phyloP scores from a whole-genome alignment of 306 rosid genomes.

The Cucurbita moschata region DNA sequence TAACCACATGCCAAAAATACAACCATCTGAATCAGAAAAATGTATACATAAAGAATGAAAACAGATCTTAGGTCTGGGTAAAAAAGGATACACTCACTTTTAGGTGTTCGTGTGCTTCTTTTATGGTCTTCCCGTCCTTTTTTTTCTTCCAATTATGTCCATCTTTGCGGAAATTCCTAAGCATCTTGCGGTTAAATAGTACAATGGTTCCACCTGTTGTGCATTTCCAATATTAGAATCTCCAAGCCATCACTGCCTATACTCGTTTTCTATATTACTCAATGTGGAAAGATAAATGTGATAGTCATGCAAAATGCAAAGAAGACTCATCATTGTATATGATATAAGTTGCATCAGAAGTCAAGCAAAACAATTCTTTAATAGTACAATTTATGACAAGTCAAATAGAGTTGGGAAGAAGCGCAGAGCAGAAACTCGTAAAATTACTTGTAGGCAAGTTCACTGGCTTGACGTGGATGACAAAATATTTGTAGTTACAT shows the following conservation, averaged over 20 bases:
- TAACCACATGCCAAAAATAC: background rate
- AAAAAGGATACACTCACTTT: constrained; percentile 51
- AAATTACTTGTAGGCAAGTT: constrained; percentile 66
- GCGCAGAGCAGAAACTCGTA: background rate
- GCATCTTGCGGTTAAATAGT: constrained; percentile 84
- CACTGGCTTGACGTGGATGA: constrained; percentile 71
- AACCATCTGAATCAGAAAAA: background rate
- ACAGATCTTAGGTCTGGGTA: background rate
- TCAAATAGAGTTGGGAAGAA: background rate
- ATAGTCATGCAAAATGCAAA: background rate
- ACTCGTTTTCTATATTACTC: constrained; percentile 8
- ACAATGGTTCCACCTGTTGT: constrained; percentile 70
- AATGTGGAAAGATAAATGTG: constrained; percentile 24
- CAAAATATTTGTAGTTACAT: constrained; percentile 60
- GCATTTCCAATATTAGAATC: constrained; percentile 12
- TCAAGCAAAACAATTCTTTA: background rate
- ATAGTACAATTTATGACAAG: too few relatives aligned
- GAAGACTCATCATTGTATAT: background rate
- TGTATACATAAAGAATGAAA: background rate
- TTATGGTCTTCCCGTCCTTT: constrained; percentile 90
- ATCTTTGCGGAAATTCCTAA: constrained; percentile 84
- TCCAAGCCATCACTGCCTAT: background rate
- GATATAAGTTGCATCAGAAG: background rate
- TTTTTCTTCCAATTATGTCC: constrained; percentile 99
- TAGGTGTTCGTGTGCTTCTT: constrained; percentile 97